Percentiles rank a stretch among this genome's conserved stretches.
Evolutionary conservation across 1,284 basidiomycete species (phyloP).

Genomic region (Naganishia sp.): DNA sequence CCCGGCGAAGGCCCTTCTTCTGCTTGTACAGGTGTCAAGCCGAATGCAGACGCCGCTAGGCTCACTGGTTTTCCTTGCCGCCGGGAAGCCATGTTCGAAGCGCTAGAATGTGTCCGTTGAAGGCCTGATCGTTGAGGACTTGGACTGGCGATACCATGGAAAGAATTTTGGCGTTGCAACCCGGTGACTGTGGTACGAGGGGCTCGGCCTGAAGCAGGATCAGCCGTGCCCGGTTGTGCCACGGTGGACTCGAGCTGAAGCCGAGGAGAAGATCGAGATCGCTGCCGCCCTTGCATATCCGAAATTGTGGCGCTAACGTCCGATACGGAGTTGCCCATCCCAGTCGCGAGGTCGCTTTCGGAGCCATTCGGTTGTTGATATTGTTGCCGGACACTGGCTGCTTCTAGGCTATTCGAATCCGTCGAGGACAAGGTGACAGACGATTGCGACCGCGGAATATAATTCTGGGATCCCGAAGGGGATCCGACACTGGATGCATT

Average conservation of each 20-base stretch:
- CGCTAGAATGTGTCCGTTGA: constrained; percentile 32
- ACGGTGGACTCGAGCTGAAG: constrained; percentile 17
- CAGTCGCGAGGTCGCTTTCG: constrained; percentile 36
- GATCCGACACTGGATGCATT: constrained; percentile 19
- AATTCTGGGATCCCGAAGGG: constrained; percentile 21
- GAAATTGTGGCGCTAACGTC: constrained; percentile 26
- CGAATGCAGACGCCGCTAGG: constrained; percentile 48
- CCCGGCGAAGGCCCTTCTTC: constrained; percentile 37
- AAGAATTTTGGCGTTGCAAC: constrained; percentile 45
- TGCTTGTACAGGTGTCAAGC: constrained; percentile 43
- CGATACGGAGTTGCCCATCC: constrained; percentile 34
- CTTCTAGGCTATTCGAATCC: constrained; percentile 42
- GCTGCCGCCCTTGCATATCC: constrained; percentile 34
- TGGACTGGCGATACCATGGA: constrained; percentile 37
- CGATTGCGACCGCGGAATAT: constrained; percentile 45
- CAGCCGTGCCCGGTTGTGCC: constrained; percentile 35
- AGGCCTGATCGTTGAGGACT: constrained; percentile 27
- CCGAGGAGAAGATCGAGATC: constrained; percentile 47
- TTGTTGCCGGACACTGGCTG: constrained; percentile 21
- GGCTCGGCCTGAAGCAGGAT: constrained; percentile 44
- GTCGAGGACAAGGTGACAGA: constrained; percentile 44
- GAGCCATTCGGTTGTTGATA: constrained; percentile 35
- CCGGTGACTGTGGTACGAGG: constrained; percentile 39
- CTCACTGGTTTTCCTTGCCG: constrained; percentile 40
- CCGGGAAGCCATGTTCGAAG: constrained; percentile 36